Percentiles rank a stretch among this genome's conserved stretches.
Conservation (phyloP, 192 early-diverging fungal species). For the Pecoramyces ruminantium region DNA sequence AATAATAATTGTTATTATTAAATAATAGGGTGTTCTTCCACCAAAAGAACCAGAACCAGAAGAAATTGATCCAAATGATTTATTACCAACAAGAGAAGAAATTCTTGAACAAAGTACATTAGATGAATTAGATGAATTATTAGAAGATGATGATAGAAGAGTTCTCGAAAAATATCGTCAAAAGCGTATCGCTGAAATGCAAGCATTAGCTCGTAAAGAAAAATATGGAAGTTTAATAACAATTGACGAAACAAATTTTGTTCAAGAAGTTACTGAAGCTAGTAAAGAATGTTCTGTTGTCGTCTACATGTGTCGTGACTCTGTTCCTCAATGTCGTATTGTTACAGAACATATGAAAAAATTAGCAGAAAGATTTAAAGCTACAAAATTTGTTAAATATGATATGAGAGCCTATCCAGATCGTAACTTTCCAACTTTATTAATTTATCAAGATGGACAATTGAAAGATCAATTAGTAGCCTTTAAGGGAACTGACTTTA, state of each 20-base stretch:
- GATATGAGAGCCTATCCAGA: constrained; percentile 88
- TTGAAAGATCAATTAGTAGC: constrained; percentile 64
- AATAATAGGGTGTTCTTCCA: constrained; percentile 55
- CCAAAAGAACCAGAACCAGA: constrained; percentile 37
- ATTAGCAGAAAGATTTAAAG: constrained; percentile 54
- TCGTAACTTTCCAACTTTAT: constrained; percentile 63
- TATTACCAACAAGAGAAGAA: constrained; percentile 54
- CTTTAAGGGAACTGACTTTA: neutral
- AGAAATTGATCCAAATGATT: constrained; percentile 14
- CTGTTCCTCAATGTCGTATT: constrained; percentile 69
- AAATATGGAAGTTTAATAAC: constrained; percentile 65
- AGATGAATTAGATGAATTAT: constrained; percentile 74
- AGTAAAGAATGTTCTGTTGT: constrained; percentile 61
- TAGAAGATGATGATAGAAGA: constrained; percentile 54
- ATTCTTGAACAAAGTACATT: constrained; percentile 45
- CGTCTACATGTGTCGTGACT: constrained; percentile 24
- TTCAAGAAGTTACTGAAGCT: constrained; percentile 74
- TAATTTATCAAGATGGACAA: constrained; percentile 82
- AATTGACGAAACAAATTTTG: constrained; percentile 88
- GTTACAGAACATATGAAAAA: constrained; percentile 57
- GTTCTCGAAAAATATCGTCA: constrained; percentile 56
- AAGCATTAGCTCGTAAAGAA: constrained; percentile 44
- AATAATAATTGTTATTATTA: neutral
- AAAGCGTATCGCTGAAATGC: constrained; percentile 71
- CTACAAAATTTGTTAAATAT: constrained; percentile 90